Evolutionary conservation across 148 eudicot genomes (phyloP).

Genomic region (Gaultheria prostrata): DNA sequence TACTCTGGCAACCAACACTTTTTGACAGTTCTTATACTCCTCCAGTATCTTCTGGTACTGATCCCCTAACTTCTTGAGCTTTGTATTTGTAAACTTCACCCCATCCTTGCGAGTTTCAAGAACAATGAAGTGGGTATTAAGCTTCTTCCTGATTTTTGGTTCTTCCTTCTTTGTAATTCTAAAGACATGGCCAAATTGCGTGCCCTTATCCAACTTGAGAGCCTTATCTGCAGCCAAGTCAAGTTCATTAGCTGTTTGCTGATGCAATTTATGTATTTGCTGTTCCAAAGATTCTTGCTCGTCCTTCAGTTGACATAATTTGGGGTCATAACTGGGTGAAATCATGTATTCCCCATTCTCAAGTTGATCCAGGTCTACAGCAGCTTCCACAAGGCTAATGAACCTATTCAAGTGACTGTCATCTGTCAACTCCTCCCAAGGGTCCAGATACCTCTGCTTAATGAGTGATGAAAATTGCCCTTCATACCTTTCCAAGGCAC

Average conservation of each 20-base stretch:
- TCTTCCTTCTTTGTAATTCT: constrained; percentile 99
- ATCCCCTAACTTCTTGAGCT: constrained; percentile 84
- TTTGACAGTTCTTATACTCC: constrained; percentile 80
- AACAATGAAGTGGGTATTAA: constrained; percentile 78
- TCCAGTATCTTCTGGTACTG: constrained; percentile 77
- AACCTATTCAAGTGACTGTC: constrained; percentile 84
- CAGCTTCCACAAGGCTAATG: constrained; percentile 81
- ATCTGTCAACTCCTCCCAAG: constrained; percentile 60
- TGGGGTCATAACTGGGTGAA: constrained; percentile 73
- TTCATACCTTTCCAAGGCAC: constrained; percentile 61
- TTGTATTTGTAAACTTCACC: constrained; percentile 86
- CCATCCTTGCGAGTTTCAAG: constrained; percentile 99
- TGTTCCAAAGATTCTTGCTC: constrained; percentile 72
- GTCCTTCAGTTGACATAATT: constrained; percentile 57
- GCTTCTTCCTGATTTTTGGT: constrained; percentile 88
- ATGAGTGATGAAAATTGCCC: constrained; percentile 74
- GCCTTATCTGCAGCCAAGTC: constrained; percentile 81
- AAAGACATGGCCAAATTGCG: constrained; percentile 96
- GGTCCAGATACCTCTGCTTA: constrained; percentile 68
- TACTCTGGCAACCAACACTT: constrained; percentile 76
- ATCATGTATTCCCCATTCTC: constrained; percentile 98
- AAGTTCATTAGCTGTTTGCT: constrained; percentile 73
- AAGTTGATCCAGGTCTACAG: constrained; percentile 96
- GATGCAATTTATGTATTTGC: constrained; percentile 71
- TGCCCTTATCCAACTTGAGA: constrained; percentile 87